These are phyloP conservation scores for Lichtheimia hyalospora DNA, from an alignment of 371 early-diverging fungal genomes.

Conservation along the genomic window DNA sequence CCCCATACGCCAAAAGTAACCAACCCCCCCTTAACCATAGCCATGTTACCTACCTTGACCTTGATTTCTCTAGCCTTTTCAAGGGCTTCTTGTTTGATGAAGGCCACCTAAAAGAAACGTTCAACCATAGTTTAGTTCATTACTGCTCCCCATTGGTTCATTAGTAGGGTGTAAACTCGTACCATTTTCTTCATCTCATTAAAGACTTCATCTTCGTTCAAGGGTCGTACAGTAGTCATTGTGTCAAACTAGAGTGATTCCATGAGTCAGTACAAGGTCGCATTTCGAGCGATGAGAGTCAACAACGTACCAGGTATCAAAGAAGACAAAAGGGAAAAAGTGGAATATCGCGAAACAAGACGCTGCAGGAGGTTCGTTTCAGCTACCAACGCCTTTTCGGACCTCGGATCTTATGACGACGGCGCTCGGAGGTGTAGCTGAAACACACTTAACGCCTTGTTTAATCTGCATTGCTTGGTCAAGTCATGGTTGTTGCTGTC, in stretches of 20 bases:
- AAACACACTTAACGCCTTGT: background rate
- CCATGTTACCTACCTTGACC: constrained; percentile 73
- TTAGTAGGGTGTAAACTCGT: background rate
- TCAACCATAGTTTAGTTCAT: background rate
- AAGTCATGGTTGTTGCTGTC: too few species aligned
- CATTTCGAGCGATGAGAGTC: background rate
- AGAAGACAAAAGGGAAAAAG: background rate
- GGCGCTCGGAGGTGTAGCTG: background rate
- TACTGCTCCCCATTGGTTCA: too few species aligned
- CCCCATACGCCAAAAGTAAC: too few species aligned
- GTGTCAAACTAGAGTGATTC: constrained; percentile 10
- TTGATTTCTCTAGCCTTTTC: constrained; percentile 98
- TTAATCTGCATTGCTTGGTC: too few species aligned
- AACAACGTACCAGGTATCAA: background rate
- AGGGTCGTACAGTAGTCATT: constrained; percentile 57
- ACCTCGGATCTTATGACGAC: too few species aligned
- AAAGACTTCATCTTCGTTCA: constrained; percentile 92
- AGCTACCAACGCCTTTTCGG: background rate
- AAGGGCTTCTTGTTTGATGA: constrained; percentile 97
- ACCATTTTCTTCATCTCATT: constrained; percentile 91
- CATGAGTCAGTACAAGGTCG: background rate
- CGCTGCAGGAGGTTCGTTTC: constrained; percentile 1
- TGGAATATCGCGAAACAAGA: constrained; percentile 1
- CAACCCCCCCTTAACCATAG: too few species aligned
- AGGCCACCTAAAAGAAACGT: constrained; percentile 65